Conservation (phyloP, 192 early-diverging fungal genomes). For the Umbelopsis ramanniana region DNA sequence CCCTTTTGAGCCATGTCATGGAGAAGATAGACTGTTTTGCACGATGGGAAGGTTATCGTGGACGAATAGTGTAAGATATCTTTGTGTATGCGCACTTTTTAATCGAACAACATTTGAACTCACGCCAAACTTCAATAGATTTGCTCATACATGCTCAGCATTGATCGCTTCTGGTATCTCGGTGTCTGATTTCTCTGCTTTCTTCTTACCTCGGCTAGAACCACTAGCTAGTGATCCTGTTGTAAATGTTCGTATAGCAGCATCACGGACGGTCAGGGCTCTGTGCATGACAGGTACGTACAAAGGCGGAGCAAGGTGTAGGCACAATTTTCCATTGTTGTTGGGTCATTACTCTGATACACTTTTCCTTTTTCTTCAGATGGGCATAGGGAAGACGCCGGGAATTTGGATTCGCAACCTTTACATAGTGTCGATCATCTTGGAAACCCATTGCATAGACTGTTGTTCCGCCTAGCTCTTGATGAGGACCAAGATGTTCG, state of each 20-base stretch:
- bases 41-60: conserved; percentile 53
- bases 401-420: conserved; percentile 7
- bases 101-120: conserved; percentile 48
- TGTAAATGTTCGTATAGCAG: conserved; percentile 76
- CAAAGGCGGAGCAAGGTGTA: neutral
- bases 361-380: neutral
- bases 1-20: conserved; percentile 36
- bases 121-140: conserved; percentile 53
- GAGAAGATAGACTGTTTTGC: conserved; percentile 43
- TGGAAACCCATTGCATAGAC: conserved; percentile 26
- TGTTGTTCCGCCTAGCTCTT: conserved; percentile 31
- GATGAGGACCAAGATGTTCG: conserved; percentile 38
- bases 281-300: conserved; percentile 28
- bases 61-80: conserved; percentile 56
- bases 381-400: conserved; percentile 15
- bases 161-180: conserved; percentile 64
- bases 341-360: neutral
- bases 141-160: conserved; percentile 71
- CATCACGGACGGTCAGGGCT: conserved; percentile 49
- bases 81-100: conserved; percentile 37
- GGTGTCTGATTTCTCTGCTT: conserved; percentile 63
- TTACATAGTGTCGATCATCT: conserved; percentile 25
- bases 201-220: conserved; percentile 66
- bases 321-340: neutral
- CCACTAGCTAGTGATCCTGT: conserved; percentile 66